Evolutionary conservation across 768 basidiomycete species (phyloP).

Genomic region (Steccherinum ochraceum): DNA sequence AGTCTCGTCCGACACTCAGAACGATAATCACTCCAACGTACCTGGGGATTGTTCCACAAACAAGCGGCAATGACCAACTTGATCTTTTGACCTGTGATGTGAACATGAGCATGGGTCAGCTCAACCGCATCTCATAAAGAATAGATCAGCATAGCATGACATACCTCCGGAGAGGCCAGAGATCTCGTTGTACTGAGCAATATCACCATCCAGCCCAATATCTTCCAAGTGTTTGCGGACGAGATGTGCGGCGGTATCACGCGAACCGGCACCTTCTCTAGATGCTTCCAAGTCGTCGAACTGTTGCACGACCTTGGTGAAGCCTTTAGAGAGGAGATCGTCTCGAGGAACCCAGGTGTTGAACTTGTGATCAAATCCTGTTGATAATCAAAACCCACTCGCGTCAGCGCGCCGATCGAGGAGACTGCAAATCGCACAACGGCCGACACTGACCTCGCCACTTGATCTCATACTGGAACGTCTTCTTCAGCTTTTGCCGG

Average conservation of each 20-base stretch:
- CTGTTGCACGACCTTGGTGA: constrained; percentile 83
- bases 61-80: constrained; percentile 93
- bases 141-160: constrained; percentile 12
- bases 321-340: constrained; percentile 79
- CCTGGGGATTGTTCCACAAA: constrained; percentile 94
- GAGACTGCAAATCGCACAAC: neutral
- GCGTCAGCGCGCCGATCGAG: too few relatives aligned
- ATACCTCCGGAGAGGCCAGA: constrained; percentile 86
- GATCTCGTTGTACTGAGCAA: constrained; percentile 97
- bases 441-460: constrained; percentile 44
- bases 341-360: constrained; percentile 94
- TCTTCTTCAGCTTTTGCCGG: constrained; percentile 95
- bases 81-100: constrained; percentile 86
- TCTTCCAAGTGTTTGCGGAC: constrained; percentile 93
- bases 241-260: constrained; percentile 75
- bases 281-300: constrained; percentile 97
- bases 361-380: constrained; percentile 68
- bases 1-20: constrained; percentile 2
- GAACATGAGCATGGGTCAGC: neutral
- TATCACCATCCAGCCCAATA: constrained; percentile 94
- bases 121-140: neutral
- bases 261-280: constrained; percentile 87
- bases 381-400: neutral
- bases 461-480: constrained; percentile 89
- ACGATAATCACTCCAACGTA: constrained; percentile 33